Evolutionary conservation across 2,329 filamentous ascomycete species (phyloP).

Genomic region (Dothiorella sarmentorum): DNA sequence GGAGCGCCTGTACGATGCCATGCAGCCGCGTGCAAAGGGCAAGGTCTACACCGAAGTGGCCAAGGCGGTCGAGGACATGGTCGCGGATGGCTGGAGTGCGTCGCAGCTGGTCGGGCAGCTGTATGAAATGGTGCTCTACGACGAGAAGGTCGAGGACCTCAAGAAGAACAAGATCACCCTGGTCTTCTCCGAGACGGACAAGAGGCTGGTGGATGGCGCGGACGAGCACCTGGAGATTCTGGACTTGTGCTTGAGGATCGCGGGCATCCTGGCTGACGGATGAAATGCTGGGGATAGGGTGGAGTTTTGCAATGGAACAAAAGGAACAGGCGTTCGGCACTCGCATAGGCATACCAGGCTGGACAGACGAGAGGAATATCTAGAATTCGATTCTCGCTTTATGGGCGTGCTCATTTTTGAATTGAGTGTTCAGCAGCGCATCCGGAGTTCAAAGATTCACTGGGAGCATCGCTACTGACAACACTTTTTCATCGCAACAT

Average conservation of each 20-base stretch:
- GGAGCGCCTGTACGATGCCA: constrained; percentile 65
- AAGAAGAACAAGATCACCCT: constrained; percentile 90
- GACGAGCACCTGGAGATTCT: constrained; percentile 92
- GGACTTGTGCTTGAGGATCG: constrained; percentile 79
- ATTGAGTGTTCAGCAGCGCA: no score
- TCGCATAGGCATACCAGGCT: no score
- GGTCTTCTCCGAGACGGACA: constrained; percentile 91
- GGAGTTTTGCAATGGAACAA: no score
- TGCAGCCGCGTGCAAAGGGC: constrained; percentile 54
- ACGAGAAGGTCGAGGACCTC: constrained; percentile 76
- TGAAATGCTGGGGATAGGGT: no score
- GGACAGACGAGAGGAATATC: no score
- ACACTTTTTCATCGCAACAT: no score
- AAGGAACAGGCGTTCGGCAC: no score
- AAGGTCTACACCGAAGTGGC: constrained; percentile 71
- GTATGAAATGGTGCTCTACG: constrained; percentile 77
- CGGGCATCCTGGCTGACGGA: constrained; percentile 60
- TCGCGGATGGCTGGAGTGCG: constrained; percentile 96
- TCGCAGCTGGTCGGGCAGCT: constrained; percentile 81
- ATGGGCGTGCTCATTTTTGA: no score
- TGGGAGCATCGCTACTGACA: no score
- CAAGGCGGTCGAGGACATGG: constrained; percentile 79
- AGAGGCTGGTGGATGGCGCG: constrained; percentile 87
- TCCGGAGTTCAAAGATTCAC: no score
- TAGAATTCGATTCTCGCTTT: no score